Evolutionary conservation across 345 rosid genomes (phyloP).

Genomic region (Pistacia vera): DNA sequence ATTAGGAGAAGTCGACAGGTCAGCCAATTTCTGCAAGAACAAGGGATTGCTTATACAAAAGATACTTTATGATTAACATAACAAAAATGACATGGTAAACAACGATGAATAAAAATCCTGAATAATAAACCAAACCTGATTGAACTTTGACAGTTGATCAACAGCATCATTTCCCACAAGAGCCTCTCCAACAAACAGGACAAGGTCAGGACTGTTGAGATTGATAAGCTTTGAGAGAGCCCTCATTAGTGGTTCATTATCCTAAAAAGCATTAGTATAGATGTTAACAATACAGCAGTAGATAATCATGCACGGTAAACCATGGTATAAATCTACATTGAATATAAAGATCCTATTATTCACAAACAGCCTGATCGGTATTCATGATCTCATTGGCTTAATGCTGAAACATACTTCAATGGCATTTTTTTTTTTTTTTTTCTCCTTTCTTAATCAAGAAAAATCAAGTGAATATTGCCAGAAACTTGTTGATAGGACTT

Average conservation of each 20-base stretch:
- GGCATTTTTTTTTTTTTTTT: not conserved
- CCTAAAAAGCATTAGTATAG: constrained; percentile 39
- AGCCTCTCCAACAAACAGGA: constrained; percentile 98
- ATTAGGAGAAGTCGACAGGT: constrained; percentile 74
- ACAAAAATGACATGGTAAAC: not conserved
- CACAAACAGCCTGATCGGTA: not conserved
- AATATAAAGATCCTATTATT: not conserved
- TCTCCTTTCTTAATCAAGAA: not conserved
- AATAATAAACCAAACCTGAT: constrained; percentile 58
- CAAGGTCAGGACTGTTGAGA: constrained; percentile 88
- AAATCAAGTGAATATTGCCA: not conserved
- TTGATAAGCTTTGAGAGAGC: constrained; percentile 91
- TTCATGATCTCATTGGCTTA: not conserved
- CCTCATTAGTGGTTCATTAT: constrained; percentile 97
- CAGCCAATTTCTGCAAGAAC: constrained; percentile 73
- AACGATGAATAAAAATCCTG: not conserved
- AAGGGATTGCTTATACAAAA: constrained; percentile 8
- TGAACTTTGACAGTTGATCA: constrained; percentile 92
- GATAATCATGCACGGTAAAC: not conserved
- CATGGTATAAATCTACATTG: not conserved
- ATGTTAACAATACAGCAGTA: not conserved
- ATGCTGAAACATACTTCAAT: not conserved
- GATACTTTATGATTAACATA: not conserved
- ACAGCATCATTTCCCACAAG: constrained; percentile 98
- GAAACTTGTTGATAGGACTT: not conserved